These are phyloP conservation scores for Oryza meridionalis DNA, from an alignment of 176 grass and related monocot genomes.

Conservation along the genomic window DNA sequence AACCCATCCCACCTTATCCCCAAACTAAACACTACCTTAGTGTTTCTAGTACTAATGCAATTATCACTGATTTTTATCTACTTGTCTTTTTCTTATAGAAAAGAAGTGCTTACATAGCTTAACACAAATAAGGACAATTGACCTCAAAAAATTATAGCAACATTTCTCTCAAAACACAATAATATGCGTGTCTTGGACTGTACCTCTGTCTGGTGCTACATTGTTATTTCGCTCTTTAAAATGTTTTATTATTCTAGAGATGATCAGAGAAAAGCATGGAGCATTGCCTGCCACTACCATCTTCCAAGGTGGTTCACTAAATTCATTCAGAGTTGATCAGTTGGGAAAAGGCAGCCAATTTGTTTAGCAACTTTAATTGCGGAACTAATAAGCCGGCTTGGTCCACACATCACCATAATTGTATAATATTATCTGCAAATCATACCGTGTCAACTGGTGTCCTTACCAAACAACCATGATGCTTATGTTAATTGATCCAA, in stretches of 20 bases:
- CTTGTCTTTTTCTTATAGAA: background rate
- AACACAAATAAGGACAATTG: background rate
- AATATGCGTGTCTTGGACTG: background rate
- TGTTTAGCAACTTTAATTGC: constrained; percentile 34
- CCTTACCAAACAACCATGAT: constrained; percentile 10
- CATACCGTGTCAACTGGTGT: background rate
- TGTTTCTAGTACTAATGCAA: background rate
- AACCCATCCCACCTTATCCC: too few relatives aligned
- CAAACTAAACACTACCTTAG: background rate
- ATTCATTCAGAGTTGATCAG: constrained; percentile 24
- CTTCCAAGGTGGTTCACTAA: constrained; percentile 37
- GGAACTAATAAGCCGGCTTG: constrained; percentile 31
- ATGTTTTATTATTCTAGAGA: background rate
- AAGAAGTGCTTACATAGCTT: background rate
- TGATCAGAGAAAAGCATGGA: constrained; percentile 1
- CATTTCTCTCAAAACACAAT: constrained; percentile 1
- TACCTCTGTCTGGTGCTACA: background rate
- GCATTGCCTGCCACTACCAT: constrained; percentile 36
- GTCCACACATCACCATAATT: constrained; percentile 17
- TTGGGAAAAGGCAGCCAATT: constrained; percentile 3
- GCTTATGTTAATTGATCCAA: background rate
- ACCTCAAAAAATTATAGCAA: background rate
- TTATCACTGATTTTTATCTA: background rate
- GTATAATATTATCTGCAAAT: constrained; percentile 19
- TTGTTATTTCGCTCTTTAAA: constrained; percentile 10